A percentile compares a stretch with the other conserved stretches of the same genome.
Evolutionary conservation across 1,284 basidiomycete genomes (phyloP).

Genomic region (Gymnopus androsaceus): DNA sequence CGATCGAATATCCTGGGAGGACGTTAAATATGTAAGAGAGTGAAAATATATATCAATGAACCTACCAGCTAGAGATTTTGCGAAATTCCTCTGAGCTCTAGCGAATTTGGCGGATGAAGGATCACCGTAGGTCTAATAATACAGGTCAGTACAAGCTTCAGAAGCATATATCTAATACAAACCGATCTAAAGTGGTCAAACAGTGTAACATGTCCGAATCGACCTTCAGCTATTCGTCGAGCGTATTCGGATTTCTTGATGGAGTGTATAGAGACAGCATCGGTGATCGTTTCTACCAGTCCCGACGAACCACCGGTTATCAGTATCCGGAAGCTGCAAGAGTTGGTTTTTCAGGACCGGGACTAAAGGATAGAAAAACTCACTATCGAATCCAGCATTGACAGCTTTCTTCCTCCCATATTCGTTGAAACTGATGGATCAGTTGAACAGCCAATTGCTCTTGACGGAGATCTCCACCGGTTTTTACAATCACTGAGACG

Average conservation of each 20-base stretch:
- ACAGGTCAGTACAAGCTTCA: background rate
- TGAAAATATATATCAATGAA: background rate
- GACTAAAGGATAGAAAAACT: constrained; percentile 32
- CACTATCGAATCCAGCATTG: constrained; percentile 92
- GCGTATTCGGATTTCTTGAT: constrained; percentile 99
- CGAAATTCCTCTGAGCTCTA: constrained; percentile 89
- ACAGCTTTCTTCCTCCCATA: constrained; percentile 94
- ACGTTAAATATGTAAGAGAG: background rate
- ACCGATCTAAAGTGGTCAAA: constrained; percentile 89
- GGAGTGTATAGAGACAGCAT: constrained; percentile 97
- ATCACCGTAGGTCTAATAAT: constrained; percentile 81
- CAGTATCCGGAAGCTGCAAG: constrained; percentile 74
- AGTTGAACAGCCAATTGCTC: constrained; percentile 97
- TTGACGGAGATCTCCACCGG: constrained; percentile 94
- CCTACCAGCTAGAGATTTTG: constrained; percentile 87
- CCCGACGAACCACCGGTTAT: constrained; percentile 94
- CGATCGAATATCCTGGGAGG: constrained; percentile 81
- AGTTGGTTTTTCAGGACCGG: background rate
- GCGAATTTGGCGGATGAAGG: constrained; percentile 83
- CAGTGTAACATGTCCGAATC: constrained; percentile 82
- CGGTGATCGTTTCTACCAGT: constrained; percentile 92
- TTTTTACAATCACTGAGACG: constrained; percentile 98
- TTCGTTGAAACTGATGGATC: constrained; percentile 89
- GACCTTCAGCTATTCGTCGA: constrained; percentile 77
- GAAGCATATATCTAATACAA: too few relatives aligned